Conservation (phyloP, 2,329 filamentous ascomycete species). For the Aspergillus pseudonomiae region DNA sequence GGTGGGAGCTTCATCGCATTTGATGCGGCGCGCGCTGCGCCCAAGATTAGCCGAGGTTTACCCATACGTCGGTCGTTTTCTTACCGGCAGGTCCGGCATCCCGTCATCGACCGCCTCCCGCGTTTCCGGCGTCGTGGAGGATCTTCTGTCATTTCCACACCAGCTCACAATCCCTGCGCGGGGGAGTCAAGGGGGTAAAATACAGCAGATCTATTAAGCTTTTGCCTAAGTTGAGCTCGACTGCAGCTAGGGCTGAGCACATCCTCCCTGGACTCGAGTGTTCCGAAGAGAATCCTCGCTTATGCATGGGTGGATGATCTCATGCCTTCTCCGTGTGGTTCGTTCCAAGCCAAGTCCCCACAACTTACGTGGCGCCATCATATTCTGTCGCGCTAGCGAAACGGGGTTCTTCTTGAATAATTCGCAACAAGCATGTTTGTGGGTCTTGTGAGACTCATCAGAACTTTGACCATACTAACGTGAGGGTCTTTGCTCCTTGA, state of each 20-base stretch:
- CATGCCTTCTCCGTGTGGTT: not conserved
- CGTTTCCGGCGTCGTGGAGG: slow-evolving; percentile 1
- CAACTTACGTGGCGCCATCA: not conserved
- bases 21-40: slow-evolving; percentile 11
- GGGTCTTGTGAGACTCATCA: not conserved
- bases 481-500: not conserved
- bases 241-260: not conserved
- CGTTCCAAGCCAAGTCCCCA: not conserved
- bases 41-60: slow-evolving; percentile 7
- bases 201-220: not conserved
- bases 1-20: slow-evolving; percentile 14
- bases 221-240: not conserved
- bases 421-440: not conserved
- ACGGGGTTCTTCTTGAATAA: too few species aligned
- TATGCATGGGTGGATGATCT: not conserved
- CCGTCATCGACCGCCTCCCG: slow-evolving; percentile 11
- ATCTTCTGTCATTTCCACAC: not conserved
- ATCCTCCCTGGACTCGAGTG: not conserved
- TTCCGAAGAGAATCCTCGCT: not conserved
- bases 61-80: not conserved
- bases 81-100: slow-evolving; percentile 17
- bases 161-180: not conserved
- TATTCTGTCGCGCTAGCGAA: not conserved
- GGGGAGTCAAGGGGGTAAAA: not conserved
- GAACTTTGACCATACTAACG: not conserved